phyloP scores from a whole-genome alignment of 805 yeast species.

The Cyberlindnera misumaiensis region DNA sequence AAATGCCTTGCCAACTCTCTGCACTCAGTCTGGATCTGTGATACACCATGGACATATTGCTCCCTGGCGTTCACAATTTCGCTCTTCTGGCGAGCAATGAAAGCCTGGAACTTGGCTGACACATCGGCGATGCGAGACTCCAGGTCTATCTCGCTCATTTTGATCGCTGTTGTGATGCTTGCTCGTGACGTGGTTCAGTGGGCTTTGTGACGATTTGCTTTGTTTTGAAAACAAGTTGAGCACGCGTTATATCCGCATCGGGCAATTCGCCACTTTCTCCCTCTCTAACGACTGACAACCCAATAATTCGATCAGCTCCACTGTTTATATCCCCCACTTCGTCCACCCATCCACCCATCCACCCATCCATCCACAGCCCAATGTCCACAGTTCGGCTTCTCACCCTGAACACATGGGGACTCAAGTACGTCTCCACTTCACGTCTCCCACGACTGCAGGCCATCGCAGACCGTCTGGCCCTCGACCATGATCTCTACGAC shows the following conservation, averaged over 20 bases:
- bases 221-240: too few species aligned
- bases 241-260: too few species aligned
- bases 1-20: constrained; percentile 23
- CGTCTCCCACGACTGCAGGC: constrained; percentile 62
- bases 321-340: too few species aligned
- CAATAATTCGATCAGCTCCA: too few species aligned
- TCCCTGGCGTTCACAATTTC: constrained; percentile 29
- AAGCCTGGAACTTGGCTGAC: constrained; percentile 30
- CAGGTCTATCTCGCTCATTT: constrained; percentile 22
- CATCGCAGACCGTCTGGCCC: constrained; percentile 60
- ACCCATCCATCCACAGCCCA: too few species aligned
- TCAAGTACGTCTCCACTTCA: constrained; percentile 72
- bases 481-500: constrained; percentile 49
- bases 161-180: too few species aligned
- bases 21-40: constrained; percentile 28
- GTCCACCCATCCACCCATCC: too few species aligned
- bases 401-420: constrained; percentile 84
- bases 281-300: too few species aligned
- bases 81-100: constrained; percentile 28
- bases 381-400: constrained; percentile 37
- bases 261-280: too few species aligned
- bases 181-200: too few species aligned
- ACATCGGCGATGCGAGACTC: constrained; percentile 33
- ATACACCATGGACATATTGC: constrained; percentile 26
- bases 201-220: too few species aligned